These are phyloP conservation scores for Basidiobolus meristosporus DNA, from an alignment of 371 early-diverging fungal genomes.

Conservation along the genomic window DNA sequence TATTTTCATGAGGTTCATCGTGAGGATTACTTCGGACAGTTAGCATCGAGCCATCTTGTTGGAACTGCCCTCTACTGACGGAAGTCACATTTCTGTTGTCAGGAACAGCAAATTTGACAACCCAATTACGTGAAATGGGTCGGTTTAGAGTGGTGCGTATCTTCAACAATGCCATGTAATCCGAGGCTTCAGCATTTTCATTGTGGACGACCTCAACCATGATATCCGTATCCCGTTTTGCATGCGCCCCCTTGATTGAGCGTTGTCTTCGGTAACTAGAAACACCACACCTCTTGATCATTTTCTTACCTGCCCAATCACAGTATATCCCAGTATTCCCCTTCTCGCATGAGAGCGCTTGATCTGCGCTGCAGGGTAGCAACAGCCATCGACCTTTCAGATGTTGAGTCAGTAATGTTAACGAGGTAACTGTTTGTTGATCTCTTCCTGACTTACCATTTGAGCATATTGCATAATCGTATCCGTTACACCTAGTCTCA, in stretches of 20 bases:
- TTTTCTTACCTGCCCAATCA: not conserved
- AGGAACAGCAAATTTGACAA: no score
- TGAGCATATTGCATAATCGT: not conserved
- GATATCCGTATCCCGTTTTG: no score
- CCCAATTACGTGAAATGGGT: no score
- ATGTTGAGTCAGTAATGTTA: no score
- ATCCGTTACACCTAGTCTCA: not conserved
- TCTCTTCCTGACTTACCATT: no score
- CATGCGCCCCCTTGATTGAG: not conserved
- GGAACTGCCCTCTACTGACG: not conserved
- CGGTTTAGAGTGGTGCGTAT: no score
- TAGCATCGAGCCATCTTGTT: not conserved
- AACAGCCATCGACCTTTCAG: constrained; percentile 2
- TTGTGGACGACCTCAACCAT: no score
- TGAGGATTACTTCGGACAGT: not conserved
- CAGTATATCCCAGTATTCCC: not conserved
- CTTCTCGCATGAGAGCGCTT: not conserved
- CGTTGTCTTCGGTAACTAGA: not conserved
- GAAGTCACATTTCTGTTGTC: no score
- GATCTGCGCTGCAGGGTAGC: not conserved
- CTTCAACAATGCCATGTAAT: no score
- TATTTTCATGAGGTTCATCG: not conserved
- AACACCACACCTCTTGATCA: not conserved
- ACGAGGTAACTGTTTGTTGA: no score
- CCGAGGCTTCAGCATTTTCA: no score